Conservation (phyloP, 805 yeast species). For the Yarrowia sp. region DNA sequence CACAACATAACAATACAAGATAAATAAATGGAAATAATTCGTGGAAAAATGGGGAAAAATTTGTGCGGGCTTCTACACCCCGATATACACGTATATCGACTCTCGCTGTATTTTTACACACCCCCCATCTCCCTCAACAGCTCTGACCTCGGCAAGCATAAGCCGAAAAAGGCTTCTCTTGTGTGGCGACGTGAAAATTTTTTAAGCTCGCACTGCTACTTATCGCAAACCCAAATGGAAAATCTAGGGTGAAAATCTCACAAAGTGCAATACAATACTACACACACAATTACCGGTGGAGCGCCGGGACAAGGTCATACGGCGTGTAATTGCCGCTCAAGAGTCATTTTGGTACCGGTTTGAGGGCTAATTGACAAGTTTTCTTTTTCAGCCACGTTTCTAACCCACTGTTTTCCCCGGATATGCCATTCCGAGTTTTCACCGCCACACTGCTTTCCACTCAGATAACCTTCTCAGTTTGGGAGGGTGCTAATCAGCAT, state of each 20-base stretch:
- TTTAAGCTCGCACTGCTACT: conserved; percentile 22
- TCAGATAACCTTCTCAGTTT: conserved; percentile 1
- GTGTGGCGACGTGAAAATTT: conserved; percentile 22
- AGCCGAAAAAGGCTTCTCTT: conserved; percentile 5
- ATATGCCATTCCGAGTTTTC: neutral
- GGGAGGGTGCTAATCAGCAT: conserved; percentile 23
- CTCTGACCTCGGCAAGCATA: conserved; percentile 5
- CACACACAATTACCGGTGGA: neutral
- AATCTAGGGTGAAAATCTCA: conserved; percentile 5
- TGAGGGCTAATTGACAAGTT: neutral
- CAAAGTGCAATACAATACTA: neutral
- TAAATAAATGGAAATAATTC: neutral
- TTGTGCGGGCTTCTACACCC: no score
- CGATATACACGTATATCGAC: neutral
- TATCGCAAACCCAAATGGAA: conserved; percentile 10
- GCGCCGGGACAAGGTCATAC: neutral
- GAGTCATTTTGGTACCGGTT: no score
- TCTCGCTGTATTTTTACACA: neutral
- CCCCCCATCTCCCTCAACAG: neutral
- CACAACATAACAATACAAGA: neutral
- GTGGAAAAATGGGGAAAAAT: neutral
- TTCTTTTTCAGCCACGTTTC: neutral
- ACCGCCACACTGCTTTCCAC: conserved; percentile 2
- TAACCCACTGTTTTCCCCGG: neutral
- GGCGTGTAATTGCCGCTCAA: neutral